phyloP scores from a whole-genome alignment of 2,329 filamentous ascomycete species.

The Nannizziopsis barbatae region DNA sequence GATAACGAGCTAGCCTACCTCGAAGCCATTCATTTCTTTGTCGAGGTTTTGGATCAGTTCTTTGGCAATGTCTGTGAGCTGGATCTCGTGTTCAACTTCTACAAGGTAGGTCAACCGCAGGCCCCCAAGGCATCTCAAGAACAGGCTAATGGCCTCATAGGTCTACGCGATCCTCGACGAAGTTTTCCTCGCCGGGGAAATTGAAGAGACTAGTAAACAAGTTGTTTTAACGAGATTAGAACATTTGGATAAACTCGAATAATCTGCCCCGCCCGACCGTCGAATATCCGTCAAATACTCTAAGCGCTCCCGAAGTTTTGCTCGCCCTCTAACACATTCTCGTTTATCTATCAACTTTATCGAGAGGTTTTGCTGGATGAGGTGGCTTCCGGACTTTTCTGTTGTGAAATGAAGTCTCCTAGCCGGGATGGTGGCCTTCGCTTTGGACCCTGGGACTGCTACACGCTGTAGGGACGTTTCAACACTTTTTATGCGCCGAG shows the following conservation, averaged over 20 bases:
- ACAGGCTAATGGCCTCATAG: conserved; percentile 27
- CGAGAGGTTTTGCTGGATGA: too few species aligned
- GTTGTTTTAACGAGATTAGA: conserved; percentile 89
- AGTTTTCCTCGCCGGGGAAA: conserved; percentile 94
- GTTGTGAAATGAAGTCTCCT: too few species aligned
- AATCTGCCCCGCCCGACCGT: conserved; percentile 18
- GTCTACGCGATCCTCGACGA: conserved; percentile 98
- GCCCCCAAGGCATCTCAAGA: too few species aligned
- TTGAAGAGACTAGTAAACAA: conserved; percentile 97
- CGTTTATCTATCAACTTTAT: too few species aligned
- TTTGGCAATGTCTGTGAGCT: conserved; percentile 99
- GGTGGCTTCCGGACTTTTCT: too few species aligned
- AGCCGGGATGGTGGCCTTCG: too few species aligned
- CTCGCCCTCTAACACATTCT: too few species aligned
- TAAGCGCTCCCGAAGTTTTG: not conserved
- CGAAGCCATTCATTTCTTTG: conserved; percentile 98
- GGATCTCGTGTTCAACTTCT: conserved; percentile 69
- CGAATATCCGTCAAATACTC: not conserved
- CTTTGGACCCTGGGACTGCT: too few species aligned
- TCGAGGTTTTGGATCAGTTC: conserved; percentile 95
- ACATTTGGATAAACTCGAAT: conserved; percentile 93
- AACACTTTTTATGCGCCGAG: too few species aligned
- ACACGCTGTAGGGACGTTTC: too few species aligned
- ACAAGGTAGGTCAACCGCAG: conserved; percentile 45
- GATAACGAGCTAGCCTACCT: conserved; percentile 96